Base-by-base conservation (phyloP, 139 green algal species). In the Chlamydomonas urium region DNA sequence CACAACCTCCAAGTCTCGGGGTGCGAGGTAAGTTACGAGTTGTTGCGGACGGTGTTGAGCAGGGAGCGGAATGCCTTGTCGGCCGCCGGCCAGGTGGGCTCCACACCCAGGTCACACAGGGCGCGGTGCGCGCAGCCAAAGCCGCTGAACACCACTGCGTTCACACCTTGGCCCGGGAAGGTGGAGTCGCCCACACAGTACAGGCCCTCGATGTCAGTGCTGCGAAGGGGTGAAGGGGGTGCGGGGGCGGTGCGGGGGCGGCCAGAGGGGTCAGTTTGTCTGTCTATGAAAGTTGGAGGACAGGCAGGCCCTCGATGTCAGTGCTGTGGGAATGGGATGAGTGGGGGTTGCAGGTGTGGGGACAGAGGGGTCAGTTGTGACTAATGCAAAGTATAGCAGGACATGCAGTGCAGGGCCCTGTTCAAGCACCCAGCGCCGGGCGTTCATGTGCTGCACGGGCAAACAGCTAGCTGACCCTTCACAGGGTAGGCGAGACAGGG, bases 121-220 rank as follows among this genome's bases (percentile, higher is more conserved):
- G 97, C 89, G 6, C 93, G 85, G 77, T 98, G 93, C 1, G 90
- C 93, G 76, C 89, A 96, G 29, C 91, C 93, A 84, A 98, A 96
- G 42, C 91, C 93, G 29, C 81, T 92, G 66, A 98, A 98, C n/a
- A 96, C 93, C 24, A 98, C 93, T 57, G 93, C 93, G 66, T 96
- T 97, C 31, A 97, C 90, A 2, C 93, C 92, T 72, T 94, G 89
- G 0, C 94, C 94, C 0, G 94, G 94, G 85, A 98, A 98, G 17
- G 91, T 94, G 47, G 82, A 93, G 87, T 98, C 94, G 1, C 94
- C 94, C n/a, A 97, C 93, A 74, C 94, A 98, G 81, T 98, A 98
- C 29, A 98, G 83, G 2, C 91, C 90, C 17, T 71, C 56, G 31
- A 94, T 66, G 19, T 73, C 77, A 19, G 79, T 86, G 10, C 59